Base-by-base conservation (phyloP, 2,329 filamentous ascomycete species). In the Raffaelea albimanens region DNA sequence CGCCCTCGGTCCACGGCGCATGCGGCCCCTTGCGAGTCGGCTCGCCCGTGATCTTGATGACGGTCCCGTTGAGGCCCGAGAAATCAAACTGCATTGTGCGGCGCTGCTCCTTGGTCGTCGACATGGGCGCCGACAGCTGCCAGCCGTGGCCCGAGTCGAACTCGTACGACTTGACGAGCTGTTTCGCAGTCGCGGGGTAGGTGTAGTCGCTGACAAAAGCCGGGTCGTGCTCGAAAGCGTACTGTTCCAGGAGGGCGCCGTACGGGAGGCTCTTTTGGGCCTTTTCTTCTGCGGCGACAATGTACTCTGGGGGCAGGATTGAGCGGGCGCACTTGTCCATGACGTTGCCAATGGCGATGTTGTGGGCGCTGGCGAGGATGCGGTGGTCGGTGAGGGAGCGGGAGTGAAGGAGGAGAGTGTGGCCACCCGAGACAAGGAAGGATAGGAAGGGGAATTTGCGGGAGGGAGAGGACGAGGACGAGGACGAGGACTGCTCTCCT, bases 371-470 rank as follows among this genome's bases (percentile, higher is more conserved):
- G 18, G 84, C 88, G 22, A 97, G 67, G 50, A 94, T 78, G 42
- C 70, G 67, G 64, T 97, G 91, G 22, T 82, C 69, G 22, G 73
- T 79, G 2, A 93, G 68, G 3, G 73, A 73, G 36, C 69, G 68
- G 8, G 89, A 94, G 58, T 84, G 77, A 38, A 96, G 78, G 19
- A 98, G 79, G 61, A 94, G 79, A 0, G 90, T 91, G 67, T 98
- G 91, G 2, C 93, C 93, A 34, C 93, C 93, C 0, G 89, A 96
- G 16, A 93, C 87, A 43, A 98, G 81, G 5, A 96, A 72, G 0
- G 87, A 90, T 31, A 96, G 70, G 62, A 94, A 96, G 1, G 65
- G 58, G 0, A 83, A 85, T 11, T 20, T 5, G 21, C 10, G 3
- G 16, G 9, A n/a, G n/a, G n/a, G n/a, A n/a, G n/a, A n/a, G n/a